Conservation (phyloP, 2,329 filamentous ascomycete genomes). For the Penicillium sp. region DNA sequence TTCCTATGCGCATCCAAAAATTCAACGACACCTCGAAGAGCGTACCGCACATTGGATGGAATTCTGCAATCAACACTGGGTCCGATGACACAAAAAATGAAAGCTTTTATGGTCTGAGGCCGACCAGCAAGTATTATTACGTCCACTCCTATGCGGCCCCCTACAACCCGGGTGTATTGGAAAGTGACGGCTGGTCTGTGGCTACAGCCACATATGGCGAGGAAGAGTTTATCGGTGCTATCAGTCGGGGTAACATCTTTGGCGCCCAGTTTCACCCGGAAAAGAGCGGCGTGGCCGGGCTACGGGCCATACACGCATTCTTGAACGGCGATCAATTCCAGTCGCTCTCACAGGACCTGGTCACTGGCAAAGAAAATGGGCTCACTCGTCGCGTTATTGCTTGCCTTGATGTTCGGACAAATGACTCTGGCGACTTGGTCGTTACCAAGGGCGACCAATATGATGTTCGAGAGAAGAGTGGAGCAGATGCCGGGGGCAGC, state of each 20-base stretch:
- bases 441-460: slow-evolving; percentile 99
- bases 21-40: slow-evolving; percentile 78
- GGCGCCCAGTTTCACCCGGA: slow-evolving; percentile 97
- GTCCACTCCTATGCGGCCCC: slow-evolving; percentile 90
- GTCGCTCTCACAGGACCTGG: slow-evolving; percentile 44
- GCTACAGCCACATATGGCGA: slow-evolving; percentile 83
- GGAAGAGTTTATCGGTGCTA: slow-evolving; percentile 87
- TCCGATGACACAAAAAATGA: slow-evolving; percentile 43
- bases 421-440: slow-evolving; percentile 90
- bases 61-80: slow-evolving; percentile 66
- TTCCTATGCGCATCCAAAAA: slow-evolving; percentile 67
- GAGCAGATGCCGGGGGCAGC: slow-evolving; percentile 52
- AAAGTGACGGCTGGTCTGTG: slow-evolving; percentile 83
- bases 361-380: slow-evolving; percentile 50
- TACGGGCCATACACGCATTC: slow-evolving; percentile 82
- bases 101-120: slow-evolving; percentile 73
- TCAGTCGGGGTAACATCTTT: slow-evolving; percentile 80
- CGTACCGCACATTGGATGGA: slow-evolving; percentile 99
- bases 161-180: slow-evolving; percentile 70
- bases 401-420: slow-evolving; percentile 90
- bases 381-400: slow-evolving; percentile 93
- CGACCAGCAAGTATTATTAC: slow-evolving; percentile 95
- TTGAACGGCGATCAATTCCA: slow-evolving; percentile 66
- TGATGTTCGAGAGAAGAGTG: slow-evolving; percentile 86
- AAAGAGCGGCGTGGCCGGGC: slow-evolving; percentile 86